Evolutionary conservation across 495 filamentous ascomycete species (phyloP).

Genomic region (Penicillium desertorum): DNA sequence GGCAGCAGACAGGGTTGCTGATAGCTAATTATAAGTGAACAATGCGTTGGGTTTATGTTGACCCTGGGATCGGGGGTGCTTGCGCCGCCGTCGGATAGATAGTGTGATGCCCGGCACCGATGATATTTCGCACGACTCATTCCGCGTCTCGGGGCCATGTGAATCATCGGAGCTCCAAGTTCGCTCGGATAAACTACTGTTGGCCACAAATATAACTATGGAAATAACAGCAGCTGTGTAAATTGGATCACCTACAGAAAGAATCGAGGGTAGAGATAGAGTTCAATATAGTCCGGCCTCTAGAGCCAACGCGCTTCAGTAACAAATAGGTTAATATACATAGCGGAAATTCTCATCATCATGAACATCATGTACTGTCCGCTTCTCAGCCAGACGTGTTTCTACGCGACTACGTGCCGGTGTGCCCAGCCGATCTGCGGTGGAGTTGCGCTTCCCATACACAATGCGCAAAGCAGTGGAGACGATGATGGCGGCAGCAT

Average conservation of each 20-base stretch:
- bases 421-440: slow-evolving; percentile 20
- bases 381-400: slow-evolving; percentile 10
- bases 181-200: too few species aligned
- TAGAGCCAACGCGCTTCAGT: too few species aligned
- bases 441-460: slow-evolving; percentile 35
- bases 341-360: slow-evolving; percentile 30
- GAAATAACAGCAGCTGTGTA: too few species aligned
- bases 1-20: too few species aligned
- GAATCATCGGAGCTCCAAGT: too few species aligned
- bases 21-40: neutral
- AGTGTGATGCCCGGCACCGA: neutral
- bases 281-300: too few species aligned
- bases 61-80: slow-evolving; percentile 1
- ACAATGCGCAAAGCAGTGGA: slow-evolving; percentile 38
- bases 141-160: too few species aligned
- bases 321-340: slow-evolving; percentile 17
- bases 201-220: too few species aligned
- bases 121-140: too few species aligned
- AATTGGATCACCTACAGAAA: too few species aligned
- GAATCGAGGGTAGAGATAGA: too few species aligned
- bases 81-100: slow-evolving; percentile 26
- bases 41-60: neutral
- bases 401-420: slow-evolving; percentile 25
- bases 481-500: slow-evolving; percentile 42
- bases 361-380: slow-evolving; percentile 11